Conservation (phyloP, 129 eudicot species). For the Calendula officinalis region DNA sequence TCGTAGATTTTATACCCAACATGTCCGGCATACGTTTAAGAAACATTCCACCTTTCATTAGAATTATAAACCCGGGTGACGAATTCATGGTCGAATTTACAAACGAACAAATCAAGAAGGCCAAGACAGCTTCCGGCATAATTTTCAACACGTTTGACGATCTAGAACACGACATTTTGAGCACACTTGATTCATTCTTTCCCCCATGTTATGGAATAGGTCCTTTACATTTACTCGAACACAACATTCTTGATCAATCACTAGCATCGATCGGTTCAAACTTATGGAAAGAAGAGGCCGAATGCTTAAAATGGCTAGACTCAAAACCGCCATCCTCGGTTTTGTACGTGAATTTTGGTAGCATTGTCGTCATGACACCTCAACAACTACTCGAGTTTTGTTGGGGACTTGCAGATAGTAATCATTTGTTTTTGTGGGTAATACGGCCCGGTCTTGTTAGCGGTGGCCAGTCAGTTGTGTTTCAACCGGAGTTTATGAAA, state of each 20-base stretch:
- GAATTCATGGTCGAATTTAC: slow-evolving; percentile 37
- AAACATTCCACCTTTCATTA: slow-evolving; percentile 37
- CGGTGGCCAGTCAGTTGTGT: slow-evolving; percentile 22
- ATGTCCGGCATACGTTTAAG: slow-evolving; percentile 38
- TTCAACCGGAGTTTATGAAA: slow-evolving; percentile 29
- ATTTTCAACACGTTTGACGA: slow-evolving; percentile 38
- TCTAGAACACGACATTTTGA: slow-evolving; percentile 26
- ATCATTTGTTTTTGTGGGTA: slow-evolving; percentile 35
- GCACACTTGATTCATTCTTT: slow-evolving; percentile 20
- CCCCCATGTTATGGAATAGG: slow-evolving; percentile 38
- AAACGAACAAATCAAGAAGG: slow-evolving; percentile 13
- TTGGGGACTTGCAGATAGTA: slow-evolving; percentile 41
- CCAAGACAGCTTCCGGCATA: slow-evolving; percentile 29
- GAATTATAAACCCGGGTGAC: slow-evolving; percentile 34
- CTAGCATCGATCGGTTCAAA: slow-evolving; percentile 34
- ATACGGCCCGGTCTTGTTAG: slow-evolving; percentile 33
- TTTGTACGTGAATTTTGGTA: slow-evolving; percentile 49
- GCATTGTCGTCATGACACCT: slow-evolving; percentile 41
- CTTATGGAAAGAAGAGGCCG: slow-evolving; percentile 43
- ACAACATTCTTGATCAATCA: slow-evolving; percentile 3
- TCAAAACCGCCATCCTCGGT: slow-evolving; percentile 35
- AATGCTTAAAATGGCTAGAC: slow-evolving; percentile 47
- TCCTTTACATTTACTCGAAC: slow-evolving; percentile 36
- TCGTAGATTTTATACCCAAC: slow-evolving; percentile 35
- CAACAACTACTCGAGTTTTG: slow-evolving; percentile 34